Evolutionary conservation across 495 filamentous ascomycete genomes (phyloP), one percentile per base, ranked within the genome.

Genomic region (Penicillium nucicola): DNA sequence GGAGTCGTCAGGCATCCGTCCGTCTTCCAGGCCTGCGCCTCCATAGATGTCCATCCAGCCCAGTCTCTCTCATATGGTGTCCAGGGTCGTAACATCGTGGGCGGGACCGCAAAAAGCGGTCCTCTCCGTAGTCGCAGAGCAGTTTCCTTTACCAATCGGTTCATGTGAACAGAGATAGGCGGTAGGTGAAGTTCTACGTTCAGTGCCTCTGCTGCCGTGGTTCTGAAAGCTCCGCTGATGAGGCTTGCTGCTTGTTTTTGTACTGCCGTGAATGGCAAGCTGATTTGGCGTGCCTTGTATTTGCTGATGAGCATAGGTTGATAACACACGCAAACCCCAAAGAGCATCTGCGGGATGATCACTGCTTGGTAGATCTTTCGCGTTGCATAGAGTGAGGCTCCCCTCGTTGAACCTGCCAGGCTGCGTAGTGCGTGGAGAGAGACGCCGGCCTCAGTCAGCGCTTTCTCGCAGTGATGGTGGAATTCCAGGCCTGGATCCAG

Each of bases 321-420:
- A 17, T 38, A 38, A 14, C 36, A 38, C 19, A 15, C 36, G 15
- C 15, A 38, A 19, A 28, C 23, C 12, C 36, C 14, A 4, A 38
- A 52, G 25, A 52, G 49, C 41, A 52, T 52, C 32, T 52, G 49
- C 7, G 49, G 49, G 28, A 52, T 45, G 3, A 52, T 28, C 12
- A 52, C 37, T 2, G 49, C 40, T 20, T 52, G 30, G 38, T 52
- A 52, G 12, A 45, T 40, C 9, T 28, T 28, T 28, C 25, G 47
- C 15, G 8, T 39, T 28, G 42, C 23, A 28, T 28, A 28, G 23
- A 28, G 23, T 28, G 23, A 28, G 23, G 23, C 23, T 7, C 41
- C 39, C 49, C 49, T 45, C 7, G 49, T 52, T n/a, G 41, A 52
- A 11, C 49, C 49, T 5, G 39, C 31, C 14, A 52, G 32, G 17